phyloP scores from a whole-genome alignment of 345 rosid species.

The Eucalyptus rudis region DNA sequence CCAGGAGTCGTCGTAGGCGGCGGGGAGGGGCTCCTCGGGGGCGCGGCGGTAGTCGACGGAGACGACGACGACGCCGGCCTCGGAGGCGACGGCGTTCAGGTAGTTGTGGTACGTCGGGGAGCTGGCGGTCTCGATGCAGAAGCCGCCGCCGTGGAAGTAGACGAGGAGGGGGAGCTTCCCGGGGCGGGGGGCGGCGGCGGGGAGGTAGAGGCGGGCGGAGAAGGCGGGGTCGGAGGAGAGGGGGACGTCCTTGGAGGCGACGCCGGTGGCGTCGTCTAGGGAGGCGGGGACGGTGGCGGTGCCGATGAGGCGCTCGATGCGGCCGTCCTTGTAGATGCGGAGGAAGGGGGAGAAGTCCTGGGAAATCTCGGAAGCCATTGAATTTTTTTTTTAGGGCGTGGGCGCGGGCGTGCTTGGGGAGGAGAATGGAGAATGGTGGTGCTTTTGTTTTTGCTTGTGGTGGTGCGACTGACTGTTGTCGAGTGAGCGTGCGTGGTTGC shows the following conservation, averaged over 20 bases:
- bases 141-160: constrained; percentile 30
- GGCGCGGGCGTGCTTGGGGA: neutral
- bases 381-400: neutral
- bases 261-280: constrained; percentile 25
- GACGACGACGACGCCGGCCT: constrained; percentile 8
- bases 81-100: constrained; percentile 6
- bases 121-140: constrained; percentile 3
- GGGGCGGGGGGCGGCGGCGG: neutral
- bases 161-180: constrained; percentile 32
- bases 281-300: constrained; percentile 20
- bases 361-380: constrained; percentile 11
- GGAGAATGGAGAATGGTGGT: neutral
- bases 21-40: constrained; percentile 22
- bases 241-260: constrained; percentile 30
- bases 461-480: neutral
- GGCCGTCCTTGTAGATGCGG: constrained; percentile 33
- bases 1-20: constrained; percentile 23
- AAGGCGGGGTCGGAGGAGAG: neutral
- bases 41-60: constrained; percentile 18
- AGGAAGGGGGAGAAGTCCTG: constrained; percentile 14
- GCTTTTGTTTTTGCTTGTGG: neutral
- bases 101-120: constrained; percentile 17
- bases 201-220: constrained; percentile 26
- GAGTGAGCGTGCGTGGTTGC: neutral
- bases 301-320: constrained; percentile 21